These are phyloP conservation scores for Pseudohalonectria lignicola DNA, from an alignment of 2,329 filamentous ascomycete genomes.

Conservation along the genomic window DNA sequence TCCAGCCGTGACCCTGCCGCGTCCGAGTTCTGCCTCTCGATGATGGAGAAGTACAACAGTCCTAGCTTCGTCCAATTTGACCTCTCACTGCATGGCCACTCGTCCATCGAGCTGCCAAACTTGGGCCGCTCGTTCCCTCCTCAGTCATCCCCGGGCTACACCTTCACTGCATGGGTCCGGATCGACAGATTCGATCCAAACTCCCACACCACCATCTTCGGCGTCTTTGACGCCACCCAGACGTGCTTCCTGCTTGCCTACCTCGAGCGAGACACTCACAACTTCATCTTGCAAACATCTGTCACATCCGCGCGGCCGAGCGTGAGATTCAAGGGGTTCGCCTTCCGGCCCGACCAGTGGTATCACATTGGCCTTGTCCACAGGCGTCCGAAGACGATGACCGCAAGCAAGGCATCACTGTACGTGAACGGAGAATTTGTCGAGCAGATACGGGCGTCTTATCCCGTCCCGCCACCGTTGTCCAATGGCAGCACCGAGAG, in stretches of 20 bases:
- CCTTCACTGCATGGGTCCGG: conserved; percentile 78
- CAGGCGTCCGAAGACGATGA: conserved; percentile 62
- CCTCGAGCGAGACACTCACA: conserved; percentile 82
- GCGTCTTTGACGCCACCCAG: conserved; percentile 83
- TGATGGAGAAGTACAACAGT: conserved; percentile 62
- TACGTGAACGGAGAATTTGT: conserved; percentile 91
- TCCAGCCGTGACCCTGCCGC: conserved; percentile 38
- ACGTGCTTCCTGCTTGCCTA: conserved; percentile 92
- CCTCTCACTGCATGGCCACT: conserved; percentile 75
- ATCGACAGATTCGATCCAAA: conserved; percentile 77
- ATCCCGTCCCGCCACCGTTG: conserved; percentile 64
- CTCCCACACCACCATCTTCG: conserved; percentile 90
- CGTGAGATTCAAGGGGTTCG: conserved; percentile 79
- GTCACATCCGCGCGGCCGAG: conserved; percentile 73
- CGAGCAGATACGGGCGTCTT: conserved; percentile 82
- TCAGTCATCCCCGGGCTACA: conserved; percentile 70
- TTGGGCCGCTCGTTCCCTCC: conserved; percentile 80
- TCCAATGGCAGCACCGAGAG: conserved; percentile 53
- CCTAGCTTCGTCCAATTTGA: conserved; percentile 92
- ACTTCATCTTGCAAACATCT: conserved; percentile 93
- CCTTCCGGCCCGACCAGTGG: conserved; percentile 70
- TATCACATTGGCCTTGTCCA: conserved; percentile 92
- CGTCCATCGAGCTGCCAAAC: conserved; percentile 82
- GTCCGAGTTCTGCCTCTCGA: conserved; percentile 61
- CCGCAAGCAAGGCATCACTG: conserved; percentile 70